Evolutionary conservation across 2,329 filamentous ascomycete species (phyloP).

Genomic region (Capronia coronata): DNA sequence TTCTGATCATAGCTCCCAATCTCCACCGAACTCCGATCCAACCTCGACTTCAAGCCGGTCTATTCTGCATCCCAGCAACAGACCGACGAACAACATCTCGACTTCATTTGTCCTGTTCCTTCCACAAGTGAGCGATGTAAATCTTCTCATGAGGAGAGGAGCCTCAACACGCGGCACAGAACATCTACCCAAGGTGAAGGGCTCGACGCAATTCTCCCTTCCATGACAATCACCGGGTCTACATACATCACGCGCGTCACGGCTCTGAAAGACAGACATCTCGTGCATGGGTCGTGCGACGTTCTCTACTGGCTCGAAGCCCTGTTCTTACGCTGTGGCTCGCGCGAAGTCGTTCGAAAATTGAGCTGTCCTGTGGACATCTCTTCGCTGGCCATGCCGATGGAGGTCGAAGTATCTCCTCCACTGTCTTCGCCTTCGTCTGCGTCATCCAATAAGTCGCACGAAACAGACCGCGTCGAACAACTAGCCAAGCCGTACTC

Average conservation of each 20-base stretch:
- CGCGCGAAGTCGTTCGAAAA: conserved; percentile 11
- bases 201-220: conserved; percentile 14
- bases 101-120: conserved; percentile 17
- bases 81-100: conserved; percentile 20
- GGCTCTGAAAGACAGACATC: conserved; percentile 17
- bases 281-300: conserved; percentile 19
- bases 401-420: conserved; percentile 16
- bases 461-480: conserved; percentile 1
- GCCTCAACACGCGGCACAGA: neutral
- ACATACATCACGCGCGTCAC: conserved; percentile 22
- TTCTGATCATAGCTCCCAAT: conserved; percentile 4
- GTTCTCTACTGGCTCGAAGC: conserved; percentile 22
- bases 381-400: conserved; percentile 12
- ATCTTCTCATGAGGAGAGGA: neutral
- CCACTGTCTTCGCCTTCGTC: too few relatives aligned
- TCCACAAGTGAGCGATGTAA: neutral
- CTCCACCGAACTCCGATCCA: conserved; percentile 7
- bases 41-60: conserved; percentile 19
- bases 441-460: neutral
- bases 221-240: conserved; percentile 16
- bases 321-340: conserved; percentile 14
- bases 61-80: conserved; percentile 11
- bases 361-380: conserved; percentile 20
- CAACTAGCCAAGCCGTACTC: conserved; percentile 14
- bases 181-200: neutral